Evolutionary conservation across 1,284 basidiomycete species (phyloP), one percentile per base, ranked within the genome.

Genomic region (Microbotryum lychnidis-dioicae): DNA sequence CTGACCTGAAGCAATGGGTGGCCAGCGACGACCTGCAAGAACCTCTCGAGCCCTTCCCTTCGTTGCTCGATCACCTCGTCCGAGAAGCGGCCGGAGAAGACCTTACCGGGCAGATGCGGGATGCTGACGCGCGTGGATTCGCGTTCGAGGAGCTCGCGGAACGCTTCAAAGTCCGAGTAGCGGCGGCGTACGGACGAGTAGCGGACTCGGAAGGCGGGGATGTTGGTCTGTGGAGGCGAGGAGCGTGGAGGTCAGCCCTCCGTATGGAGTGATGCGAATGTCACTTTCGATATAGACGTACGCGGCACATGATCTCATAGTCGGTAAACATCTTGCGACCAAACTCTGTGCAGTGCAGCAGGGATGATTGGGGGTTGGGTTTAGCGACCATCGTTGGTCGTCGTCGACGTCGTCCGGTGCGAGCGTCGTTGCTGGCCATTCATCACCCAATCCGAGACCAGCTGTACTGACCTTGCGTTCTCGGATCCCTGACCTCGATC

Each of bases 261-360:
- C 14, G 47, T 21, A 14, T 16, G 21, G 16, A 14, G 6, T 44
- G 23, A 27, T 29, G 54, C 42, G 6, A n/a, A 29, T 29, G 14
- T 1, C 31, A 9, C 9, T 37, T 20, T 6, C 45, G 5, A 10
- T n/a, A 42, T 48, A 29, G 21, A 37, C 66, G 42, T 9, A 89
- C 92, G 84, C 92, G 91, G 81, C 92, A 97, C 57, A 97, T 87
- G 68, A 99, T 87, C 79, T 99, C 94, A 74, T 98, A 98, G 80
- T 98, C 93, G 53, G 94, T 99, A 76, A 90, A 98, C 91, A 94
- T 96, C 81, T 97, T 97, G 70, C 94, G 80, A 44, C 92, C 91
- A 73, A 91, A 91, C 45, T 90, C 90, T 92, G 71, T 44, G 18
- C 31, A 31, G 25, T 42, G 37, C 37, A 42, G 31, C 29, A 45